phyloP scores from a whole-genome alignment of 768 basidiomycete species.

The Podaxis sp. region DNA sequence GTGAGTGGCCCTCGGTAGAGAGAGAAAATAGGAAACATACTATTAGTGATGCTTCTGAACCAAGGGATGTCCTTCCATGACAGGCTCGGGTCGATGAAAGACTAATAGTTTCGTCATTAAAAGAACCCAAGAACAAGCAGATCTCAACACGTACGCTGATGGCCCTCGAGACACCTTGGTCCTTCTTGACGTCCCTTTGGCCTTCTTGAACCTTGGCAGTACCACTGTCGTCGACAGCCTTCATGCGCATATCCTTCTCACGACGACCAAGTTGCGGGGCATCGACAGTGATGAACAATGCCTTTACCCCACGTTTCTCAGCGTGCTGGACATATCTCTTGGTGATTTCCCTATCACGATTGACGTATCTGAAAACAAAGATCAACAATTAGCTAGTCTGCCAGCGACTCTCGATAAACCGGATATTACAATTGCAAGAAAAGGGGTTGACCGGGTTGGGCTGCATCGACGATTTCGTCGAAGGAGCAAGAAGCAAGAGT shows the following conservation, averaged over 20 bases:
- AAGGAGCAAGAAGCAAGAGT: slow-evolving; percentile 95
- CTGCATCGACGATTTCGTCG: slow-evolving; percentile 88
- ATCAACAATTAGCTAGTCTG: background rate
- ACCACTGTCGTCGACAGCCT: slow-evolving; percentile 81
- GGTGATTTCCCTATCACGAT: slow-evolving; percentile 84
- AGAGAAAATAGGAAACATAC: slow-evolving; percentile 42
- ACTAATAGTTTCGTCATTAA: slow-evolving; percentile 37
- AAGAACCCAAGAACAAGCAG: background rate
- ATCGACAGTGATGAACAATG: slow-evolving; percentile 97
- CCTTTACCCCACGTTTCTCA: slow-evolving; percentile 87
- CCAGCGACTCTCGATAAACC: background rate
- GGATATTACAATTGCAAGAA: slow-evolving; percentile 77
- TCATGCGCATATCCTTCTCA: slow-evolving; percentile 98
- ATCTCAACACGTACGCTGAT: slow-evolving; percentile 62
- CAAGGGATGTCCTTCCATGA: slow-evolving; percentile 84
- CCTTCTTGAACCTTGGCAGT: slow-evolving; percentile 54
- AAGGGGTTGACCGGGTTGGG: slow-evolving; percentile 73
- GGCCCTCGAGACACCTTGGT: slow-evolving; percentile 91
- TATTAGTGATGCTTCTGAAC: slow-evolving; percentile 78
- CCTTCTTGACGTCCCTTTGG: slow-evolving; percentile 62
- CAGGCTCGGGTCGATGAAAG: slow-evolving; percentile 92
- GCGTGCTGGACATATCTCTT: slow-evolving; percentile 88
- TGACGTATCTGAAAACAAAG: slow-evolving; percentile 66
- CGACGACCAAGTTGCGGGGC: slow-evolving; percentile 94
- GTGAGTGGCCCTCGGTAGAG: background rate